Evolutionary conservation across 805 yeast species (phyloP).

Genomic region (Candida nitratophila): DNA sequence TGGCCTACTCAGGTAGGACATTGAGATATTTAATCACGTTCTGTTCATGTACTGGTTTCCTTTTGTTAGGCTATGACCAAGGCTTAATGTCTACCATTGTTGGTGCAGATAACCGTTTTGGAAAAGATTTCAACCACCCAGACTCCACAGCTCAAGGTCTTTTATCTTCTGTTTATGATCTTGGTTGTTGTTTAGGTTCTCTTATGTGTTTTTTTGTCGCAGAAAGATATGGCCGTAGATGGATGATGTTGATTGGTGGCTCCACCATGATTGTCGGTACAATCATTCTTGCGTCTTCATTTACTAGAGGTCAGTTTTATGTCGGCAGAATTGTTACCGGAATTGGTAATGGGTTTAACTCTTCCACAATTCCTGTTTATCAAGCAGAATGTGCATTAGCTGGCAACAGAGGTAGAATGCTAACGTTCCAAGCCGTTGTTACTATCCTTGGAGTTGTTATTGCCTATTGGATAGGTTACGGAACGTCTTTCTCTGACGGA

Average conservation of each 20-base stretch:
- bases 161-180: constrained; percentile 58
- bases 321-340: constrained; percentile 70
- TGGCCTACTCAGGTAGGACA: constrained; percentile 34
- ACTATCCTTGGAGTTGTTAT: constrained; percentile 68
- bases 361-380: constrained; percentile 77
- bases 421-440: constrained; percentile 63
- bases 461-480: constrained; percentile 76
- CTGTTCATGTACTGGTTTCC: constrained; percentile 58
- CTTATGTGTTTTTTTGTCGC: constrained; percentile 54
- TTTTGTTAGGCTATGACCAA: constrained; percentile 72
- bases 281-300: constrained; percentile 46
- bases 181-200: constrained; percentile 75
- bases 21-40: constrained; percentile 44
- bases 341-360: constrained; percentile 67
- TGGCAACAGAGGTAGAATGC: constrained; percentile 59
- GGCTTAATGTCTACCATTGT: constrained; percentile 68
- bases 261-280: constrained; percentile 54
- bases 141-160: constrained; percentile 65
- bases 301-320: constrained; percentile 61
- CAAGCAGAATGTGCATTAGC: constrained; percentile 70
- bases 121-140: constrained; percentile 36
- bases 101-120: constrained; percentile 53
- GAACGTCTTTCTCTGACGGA: constrained; percentile 47
- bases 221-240: constrained; percentile 61
- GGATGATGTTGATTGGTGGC: constrained; percentile 49